Base-by-base conservation (phyloP, 768 basidiomycete species). In the Cyathus striatus region DNA sequence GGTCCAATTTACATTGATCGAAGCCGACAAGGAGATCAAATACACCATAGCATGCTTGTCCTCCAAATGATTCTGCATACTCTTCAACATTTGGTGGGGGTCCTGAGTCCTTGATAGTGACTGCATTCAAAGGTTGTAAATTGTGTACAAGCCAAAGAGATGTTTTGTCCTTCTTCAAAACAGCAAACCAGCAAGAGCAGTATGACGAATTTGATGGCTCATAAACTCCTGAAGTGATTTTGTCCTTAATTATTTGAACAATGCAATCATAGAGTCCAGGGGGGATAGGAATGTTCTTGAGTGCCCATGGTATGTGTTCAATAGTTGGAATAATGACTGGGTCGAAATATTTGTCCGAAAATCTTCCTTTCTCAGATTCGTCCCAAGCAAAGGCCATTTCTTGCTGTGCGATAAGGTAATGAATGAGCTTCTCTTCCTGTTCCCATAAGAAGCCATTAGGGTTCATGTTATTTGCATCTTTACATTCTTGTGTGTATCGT, bases 371-470 rank as follows among this genome's bases (percentile, higher is more conserved):
- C 18, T 24, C 16, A 20, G 13, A 6, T 18, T 37, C 2, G 20
- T 12, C 9, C 36, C 36, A 37, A 10, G 36, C 36, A 21, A 37
- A 37, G 1, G n/a, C 36, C 9, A 16, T 10, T 22, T 40, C 18
- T 1, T 40, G 16, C 13, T 13, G 20, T 22, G 13, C 13, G 12
- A 40, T 25, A 9, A 40, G 18, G 14, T 12, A 3, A 3, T 20
- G 13, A 24, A 25, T 12, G 18, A 20, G 23, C 3, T 24, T 40
- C 24, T 24, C 16, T 23, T 20, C 39, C 24, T 40, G 13, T 9
- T 52, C 49, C 52, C 42, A 59, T 0, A 74, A 54, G 41, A 71
- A 72, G 2, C 41, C 48, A 1, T 35, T 22, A 3, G 51, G 41
- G 5, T 48, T 47, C 0, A 52, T 27, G 1, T 58, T 49, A 2